A percentile compares a stretch with the other conserved stretches of the same genome.
Conservation (phyloP, 2,329 filamentous ascomycete species). For the Fusarium austroafricanum region DNA sequence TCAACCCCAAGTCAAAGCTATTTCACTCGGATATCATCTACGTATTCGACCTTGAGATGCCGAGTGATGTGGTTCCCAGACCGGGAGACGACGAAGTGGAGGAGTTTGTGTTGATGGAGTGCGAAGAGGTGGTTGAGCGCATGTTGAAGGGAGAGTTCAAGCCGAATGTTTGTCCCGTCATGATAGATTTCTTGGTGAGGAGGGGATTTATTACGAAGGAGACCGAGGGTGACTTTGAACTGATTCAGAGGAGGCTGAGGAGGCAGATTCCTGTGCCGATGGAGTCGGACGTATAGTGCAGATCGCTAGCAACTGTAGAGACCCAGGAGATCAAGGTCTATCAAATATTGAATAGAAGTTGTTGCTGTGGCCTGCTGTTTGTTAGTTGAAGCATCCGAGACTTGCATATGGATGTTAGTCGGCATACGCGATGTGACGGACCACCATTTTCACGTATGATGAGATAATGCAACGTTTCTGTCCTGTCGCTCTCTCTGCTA, state of each 20-base stretch:
- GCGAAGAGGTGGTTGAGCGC: constrained; percentile 68
- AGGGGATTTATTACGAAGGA: constrained; percentile 80
- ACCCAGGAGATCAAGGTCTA: too few species aligned
- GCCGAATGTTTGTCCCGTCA: constrained; percentile 81
- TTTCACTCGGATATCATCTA: constrained; percentile 64
- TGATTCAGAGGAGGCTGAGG: constrained; percentile 66
- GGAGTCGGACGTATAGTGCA: constrained; percentile 31
- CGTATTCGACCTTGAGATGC: constrained; percentile 80
- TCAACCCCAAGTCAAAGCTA: constrained; percentile 43
- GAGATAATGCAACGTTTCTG: too few species aligned
- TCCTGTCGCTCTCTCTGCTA: background rate
- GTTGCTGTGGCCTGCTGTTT: background rate
- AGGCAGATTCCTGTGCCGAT: constrained; percentile 57
- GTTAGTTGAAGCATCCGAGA: background rate
- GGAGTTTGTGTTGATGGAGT: constrained; percentile 75
- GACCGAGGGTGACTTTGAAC: constrained; percentile 77
- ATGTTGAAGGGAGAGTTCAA: constrained; percentile 81
- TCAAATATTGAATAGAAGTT: background rate
- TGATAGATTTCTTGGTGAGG: constrained; percentile 85
- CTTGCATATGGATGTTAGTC: background rate
- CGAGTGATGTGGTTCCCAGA: constrained; percentile 66
- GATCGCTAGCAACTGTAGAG: too few species aligned
- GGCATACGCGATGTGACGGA: background rate
- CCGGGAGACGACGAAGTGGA: constrained; percentile 84
- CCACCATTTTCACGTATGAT: background rate